phyloP scores from a whole-genome alignment of 768 basidiomycete species.

The Psilocybe tampanensis region DNA sequence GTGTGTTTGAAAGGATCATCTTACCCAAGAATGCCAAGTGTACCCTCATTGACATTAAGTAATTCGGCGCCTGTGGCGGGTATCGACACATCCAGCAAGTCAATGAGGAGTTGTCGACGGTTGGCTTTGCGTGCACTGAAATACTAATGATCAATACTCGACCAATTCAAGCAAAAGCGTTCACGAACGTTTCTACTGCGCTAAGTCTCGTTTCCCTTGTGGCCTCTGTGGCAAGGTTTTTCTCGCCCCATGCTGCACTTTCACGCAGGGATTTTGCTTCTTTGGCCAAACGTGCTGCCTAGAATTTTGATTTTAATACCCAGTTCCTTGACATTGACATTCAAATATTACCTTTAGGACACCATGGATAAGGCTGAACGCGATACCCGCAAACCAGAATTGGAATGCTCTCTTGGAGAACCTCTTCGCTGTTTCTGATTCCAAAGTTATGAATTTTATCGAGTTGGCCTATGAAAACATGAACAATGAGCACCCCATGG shows the following conservation, averaged over 20 bases:
- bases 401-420: slow-evolving; percentile 71
- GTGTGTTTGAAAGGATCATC: neutral
- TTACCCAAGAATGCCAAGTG: slow-evolving; percentile 85
- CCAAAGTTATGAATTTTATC: slow-evolving; percentile 64
- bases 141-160: neutral
- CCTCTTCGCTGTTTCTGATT: slow-evolving; percentile 60
- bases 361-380: slow-evolving; percentile 74
- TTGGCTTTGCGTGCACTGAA: slow-evolving; percentile 63
- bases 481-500: neutral
- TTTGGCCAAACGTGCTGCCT: slow-evolving; percentile 64
- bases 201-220: slow-evolving; percentile 67
- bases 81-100: slow-evolving; percentile 86
- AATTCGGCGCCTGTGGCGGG: slow-evolving; percentile 83
- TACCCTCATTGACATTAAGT: slow-evolving; percentile 79
- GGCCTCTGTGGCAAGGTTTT: slow-evolving; percentile 65
- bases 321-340: neutral
- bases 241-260: slow-evolving; percentile 56
- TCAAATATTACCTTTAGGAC: slow-evolving; percentile 57
- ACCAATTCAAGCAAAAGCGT: neutral
- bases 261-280: slow-evolving; percentile 57
- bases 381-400: slow-evolving; percentile 88
- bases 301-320: neutral
- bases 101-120: slow-evolving; percentile 81
- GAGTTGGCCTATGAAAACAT: slow-evolving; percentile 53
- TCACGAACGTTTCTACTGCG: slow-evolving; percentile 53